Conservation (phyloP, 129 eudicot species). For the Tagetes patula region DNA sequence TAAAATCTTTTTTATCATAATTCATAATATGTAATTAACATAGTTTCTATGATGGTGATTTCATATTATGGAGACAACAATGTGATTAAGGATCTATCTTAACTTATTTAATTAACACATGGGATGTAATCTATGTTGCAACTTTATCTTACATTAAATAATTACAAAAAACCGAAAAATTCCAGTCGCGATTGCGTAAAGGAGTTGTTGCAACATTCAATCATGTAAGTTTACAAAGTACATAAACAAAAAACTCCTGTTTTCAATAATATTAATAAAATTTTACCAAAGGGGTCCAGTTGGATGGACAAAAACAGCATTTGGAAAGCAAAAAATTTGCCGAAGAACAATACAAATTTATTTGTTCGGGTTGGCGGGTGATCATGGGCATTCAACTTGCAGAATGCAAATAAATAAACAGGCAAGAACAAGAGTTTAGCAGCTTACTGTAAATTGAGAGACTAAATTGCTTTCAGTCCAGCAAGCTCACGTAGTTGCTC, state of each 20-base stretch:
- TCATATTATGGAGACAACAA: not conserved
- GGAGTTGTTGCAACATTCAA: not conserved
- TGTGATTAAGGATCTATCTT: not conserved
- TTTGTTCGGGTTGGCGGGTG: not conserved
- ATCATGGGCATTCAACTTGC: slow-evolving; percentile 27
- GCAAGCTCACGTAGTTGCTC: slow-evolving; percentile 88
- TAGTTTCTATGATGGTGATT: not conserved
- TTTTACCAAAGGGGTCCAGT: slow-evolving; percentile 7
- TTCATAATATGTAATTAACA: not conserved
- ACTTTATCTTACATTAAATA: not conserved
- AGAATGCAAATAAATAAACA: slow-evolving; percentile 23
- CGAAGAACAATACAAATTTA: slow-evolving; percentile 14
- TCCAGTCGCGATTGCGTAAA: not conserved
- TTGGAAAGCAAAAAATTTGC: slow-evolving; percentile 5
- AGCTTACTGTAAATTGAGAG: slow-evolving; percentile 12
- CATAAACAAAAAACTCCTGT: not conserved
- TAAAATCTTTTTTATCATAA: not conserved
- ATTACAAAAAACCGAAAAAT: not conserved
- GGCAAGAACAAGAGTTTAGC: slow-evolving; percentile 8
- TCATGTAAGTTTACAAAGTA: slow-evolving; percentile 15
- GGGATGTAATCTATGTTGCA: not conserved
- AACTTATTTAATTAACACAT: slow-evolving; percentile 11
- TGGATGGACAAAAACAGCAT: not conserved
- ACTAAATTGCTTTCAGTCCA: slow-evolving; percentile 75
- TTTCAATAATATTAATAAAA: not conserved